Conservation (phyloP, 768 basidiomycete species). For the Suillus occidentalis region DNA sequence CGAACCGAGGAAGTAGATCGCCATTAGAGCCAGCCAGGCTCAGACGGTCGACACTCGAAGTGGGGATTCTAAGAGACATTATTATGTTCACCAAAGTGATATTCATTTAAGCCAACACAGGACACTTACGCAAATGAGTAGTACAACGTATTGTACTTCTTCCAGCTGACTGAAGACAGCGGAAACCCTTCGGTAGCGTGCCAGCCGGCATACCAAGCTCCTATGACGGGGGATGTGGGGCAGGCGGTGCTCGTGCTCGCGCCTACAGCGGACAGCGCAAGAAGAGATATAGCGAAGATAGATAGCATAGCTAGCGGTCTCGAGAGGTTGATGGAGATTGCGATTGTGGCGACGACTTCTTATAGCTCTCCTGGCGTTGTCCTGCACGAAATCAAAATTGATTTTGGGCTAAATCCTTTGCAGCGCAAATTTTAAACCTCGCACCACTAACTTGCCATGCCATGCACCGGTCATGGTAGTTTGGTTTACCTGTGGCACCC, state of each 20-base stretch:
- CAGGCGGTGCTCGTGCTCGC: neutral
- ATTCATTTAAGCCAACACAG: neutral
- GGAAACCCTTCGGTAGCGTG: constrained; percentile 36
- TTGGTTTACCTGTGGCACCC: neutral
- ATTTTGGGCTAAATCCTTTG: neutral
- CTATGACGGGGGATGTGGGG: constrained; percentile 9
- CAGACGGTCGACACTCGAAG: constrained; percentile 2
- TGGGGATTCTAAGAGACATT: neutral
- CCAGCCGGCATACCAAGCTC: constrained; percentile 49
- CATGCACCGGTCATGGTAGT: neutral
- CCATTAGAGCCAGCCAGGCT: constrained; percentile 3
- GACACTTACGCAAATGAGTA: constrained; percentile 58
- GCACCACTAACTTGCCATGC: neutral
- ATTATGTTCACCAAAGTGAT: neutral
- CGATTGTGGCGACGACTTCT: neutral
- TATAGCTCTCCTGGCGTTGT: neutral
- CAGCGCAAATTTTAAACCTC: neutral
- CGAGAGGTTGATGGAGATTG: neutral
- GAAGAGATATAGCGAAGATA: neutral
- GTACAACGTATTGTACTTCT: constrained; percentile 51
- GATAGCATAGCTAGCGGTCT: neutral
- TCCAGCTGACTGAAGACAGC: constrained; percentile 44
- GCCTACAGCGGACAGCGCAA: neutral
- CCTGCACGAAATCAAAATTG: neutral
- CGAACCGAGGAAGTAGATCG: constrained; percentile 6